These are phyloP conservation scores for Lecanicillium sp. DNA, from an alignment of 2,329 filamentous ascomycete species.

Conservation along the genomic window DNA sequence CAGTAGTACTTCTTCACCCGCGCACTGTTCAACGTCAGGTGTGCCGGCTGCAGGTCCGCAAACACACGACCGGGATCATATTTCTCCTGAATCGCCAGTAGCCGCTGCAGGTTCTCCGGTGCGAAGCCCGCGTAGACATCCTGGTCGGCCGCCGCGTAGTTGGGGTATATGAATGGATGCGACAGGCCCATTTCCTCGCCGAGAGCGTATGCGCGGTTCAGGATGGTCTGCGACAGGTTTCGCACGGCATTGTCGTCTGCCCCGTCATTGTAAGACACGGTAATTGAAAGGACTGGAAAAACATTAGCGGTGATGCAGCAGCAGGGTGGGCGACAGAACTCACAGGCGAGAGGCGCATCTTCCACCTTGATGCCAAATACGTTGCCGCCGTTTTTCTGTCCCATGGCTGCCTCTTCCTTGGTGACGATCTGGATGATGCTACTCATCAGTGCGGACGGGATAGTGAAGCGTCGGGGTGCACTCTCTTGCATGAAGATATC, in stretches of 20 bases:
- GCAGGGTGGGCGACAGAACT: background rate
- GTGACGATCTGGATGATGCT: background rate
- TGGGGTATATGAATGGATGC: conserved; percentile 7
- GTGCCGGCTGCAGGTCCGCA: conserved; percentile 5
- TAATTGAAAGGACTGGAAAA: background rate
- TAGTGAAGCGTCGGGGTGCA: background rate
- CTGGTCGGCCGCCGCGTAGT: background rate
- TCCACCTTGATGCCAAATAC: background rate
- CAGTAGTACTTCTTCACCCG: background rate
- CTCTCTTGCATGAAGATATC: background rate
- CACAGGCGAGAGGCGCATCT: background rate
- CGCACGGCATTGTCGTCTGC: background rate
- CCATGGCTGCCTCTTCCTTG: background rate
- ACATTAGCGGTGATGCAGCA: background rate
- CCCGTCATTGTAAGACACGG: background rate
- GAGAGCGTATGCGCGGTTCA: background rate
- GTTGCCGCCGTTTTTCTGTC: background rate
- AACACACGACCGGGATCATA: background rate
- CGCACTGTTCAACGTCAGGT: background rate
- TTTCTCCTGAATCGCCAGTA: background rate
- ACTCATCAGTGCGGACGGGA: background rate
- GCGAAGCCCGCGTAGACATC: background rate
- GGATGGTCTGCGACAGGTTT: background rate
- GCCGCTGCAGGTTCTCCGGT: background rate
- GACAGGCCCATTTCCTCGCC: background rate